Base-by-base conservation (phyloP, 805 yeast species). In the Komagataella pseudopastoris region DNA sequence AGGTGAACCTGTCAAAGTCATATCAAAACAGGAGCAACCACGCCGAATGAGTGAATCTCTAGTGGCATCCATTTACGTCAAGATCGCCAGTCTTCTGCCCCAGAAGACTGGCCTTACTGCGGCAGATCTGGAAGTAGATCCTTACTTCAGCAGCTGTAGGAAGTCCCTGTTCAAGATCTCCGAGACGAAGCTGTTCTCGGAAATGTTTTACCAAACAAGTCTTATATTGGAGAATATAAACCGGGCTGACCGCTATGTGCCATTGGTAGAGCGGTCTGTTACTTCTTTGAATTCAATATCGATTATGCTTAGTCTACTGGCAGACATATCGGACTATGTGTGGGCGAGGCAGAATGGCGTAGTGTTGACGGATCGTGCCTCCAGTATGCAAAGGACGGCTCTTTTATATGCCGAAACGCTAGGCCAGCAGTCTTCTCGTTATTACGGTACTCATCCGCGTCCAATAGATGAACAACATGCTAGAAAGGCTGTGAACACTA, bases 311-410 rank as follows among this genome's bases (percentile, higher is more conserved):
- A 60, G 72, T 49, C 60, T 77, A 23, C 53, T 76, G 18, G 65
- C 73, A 8, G 74, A 70, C 53, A 56, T 68, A n/a, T 54, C 66
- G 45, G 74, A 71, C 53, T 58, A 61, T 23, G 64, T 63, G 51
- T 72, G 76, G 76, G 68, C 64, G 43, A 59, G 39, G 39, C 39
- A 30, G 39, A 30, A 30, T 30, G 39, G 39, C 5, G 39, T 8
- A 10, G n/a, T 30, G 39, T 30, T 30, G 14, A 30, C 10, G 39
- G 14, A 30, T 30, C 39, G 14, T 14, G 3, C 39, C 14, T 30
- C 39, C 39, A 30, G 14, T 30, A 30, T 30, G 39, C 39, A 30
- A 10, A 30, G 14, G 14, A 30, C 39, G 14, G 39, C 39, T 8
- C 6, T 30, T 30, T 10, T 30, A 8, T 30, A 30, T 10, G 39